These are phyloP conservation scores for Pseudonitzschia multiseries DNA, from an alignment of 108 stramenopile genomes.

Conservation along the genomic window DNA sequence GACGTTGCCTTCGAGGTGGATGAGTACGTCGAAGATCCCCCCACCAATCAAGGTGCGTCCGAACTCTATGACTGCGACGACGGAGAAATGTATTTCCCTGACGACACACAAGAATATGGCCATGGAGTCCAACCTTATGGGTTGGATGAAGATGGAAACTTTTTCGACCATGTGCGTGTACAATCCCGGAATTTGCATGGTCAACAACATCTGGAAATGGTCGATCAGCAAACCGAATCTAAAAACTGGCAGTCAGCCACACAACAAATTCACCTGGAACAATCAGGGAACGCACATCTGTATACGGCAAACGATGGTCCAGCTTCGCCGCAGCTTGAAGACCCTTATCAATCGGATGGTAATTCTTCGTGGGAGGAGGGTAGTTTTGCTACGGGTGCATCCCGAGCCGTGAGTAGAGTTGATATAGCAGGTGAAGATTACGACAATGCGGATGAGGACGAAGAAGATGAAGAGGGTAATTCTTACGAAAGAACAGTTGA, in stretches of 20 bases:
- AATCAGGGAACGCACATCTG: background rate
- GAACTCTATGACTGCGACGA: constrained; percentile 14
- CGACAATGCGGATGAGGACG: background rate
- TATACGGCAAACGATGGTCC: background rate
- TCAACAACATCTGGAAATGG: background rate
- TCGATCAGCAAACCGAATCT: background rate
- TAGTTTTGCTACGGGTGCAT: constrained; percentile 15
- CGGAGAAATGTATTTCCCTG: background rate
- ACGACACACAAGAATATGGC: background rate
- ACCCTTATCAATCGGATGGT: constrained; percentile 6
- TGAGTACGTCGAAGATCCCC: background rate
- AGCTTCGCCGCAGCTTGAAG: constrained; percentile 15
- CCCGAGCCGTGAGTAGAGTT: constrained; percentile 10
- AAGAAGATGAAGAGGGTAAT: background rate
- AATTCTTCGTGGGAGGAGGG: constrained; percentile 21
- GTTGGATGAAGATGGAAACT: constrained; percentile 8
- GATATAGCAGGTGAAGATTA: background rate
- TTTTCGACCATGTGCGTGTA: constrained; percentile 3
- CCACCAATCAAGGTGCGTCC: background rate
- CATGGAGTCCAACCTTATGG: background rate
- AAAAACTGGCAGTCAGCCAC: background rate
- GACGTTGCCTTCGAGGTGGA: background rate
- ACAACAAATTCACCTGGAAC: background rate
- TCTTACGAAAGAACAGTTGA: constrained; percentile 8
- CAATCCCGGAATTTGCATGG: background rate